Base-by-base conservation (phyloP, 176 grass and related monocot species). In the Hordeum marinum region DNA sequence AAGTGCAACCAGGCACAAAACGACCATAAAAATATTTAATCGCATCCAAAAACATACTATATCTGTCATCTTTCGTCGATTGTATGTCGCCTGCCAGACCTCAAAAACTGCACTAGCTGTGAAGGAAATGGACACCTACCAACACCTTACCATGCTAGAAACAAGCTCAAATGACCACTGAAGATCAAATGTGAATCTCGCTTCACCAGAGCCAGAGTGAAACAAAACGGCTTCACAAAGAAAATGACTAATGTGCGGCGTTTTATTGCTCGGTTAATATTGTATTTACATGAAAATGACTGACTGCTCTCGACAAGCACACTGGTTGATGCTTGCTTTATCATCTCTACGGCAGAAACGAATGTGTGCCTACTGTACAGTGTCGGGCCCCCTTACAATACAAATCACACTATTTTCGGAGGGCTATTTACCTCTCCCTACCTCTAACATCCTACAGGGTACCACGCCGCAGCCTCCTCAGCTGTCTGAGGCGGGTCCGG, bases 401-500 rank as follows among this genome's bases (percentile, higher is more conserved):
- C 39, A 66, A 79, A 54, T 75, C 72, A 73, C 58, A 81, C 26
- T 48, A 54, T 58, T 41, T 37, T 18, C 58, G 50, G 52, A 67
- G 37, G 35, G 37, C 50, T 80, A 85, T 59, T 18, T 41, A 78
- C 74, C 79, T 54, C 62, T 58, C 37, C 34, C n/a, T 65, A 77
- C 24, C 11, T 5, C 40, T 4, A 77, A 63, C 9, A 54, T 54
- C 24, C 77, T 80, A 65, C 72, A 78, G 34, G 50, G 34, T 43
- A n/a, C 42, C 69, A n/a, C 25, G 12, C 9, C 69, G 89, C 52
- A 90, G 85, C 46, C 72, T 91, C 50, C 87, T 92, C 42, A 83
- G 41, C 66, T 72, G 85, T 79, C 83, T 79, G 14, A 98, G 93
- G 23, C 91, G 93, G 29, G 41, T 54, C 25, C 80, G 82, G 39